These are phyloP conservation scores for Nakazawaea laoshanensis DNA, from an alignment of 805 yeast genomes.

Conservation along the genomic window DNA sequence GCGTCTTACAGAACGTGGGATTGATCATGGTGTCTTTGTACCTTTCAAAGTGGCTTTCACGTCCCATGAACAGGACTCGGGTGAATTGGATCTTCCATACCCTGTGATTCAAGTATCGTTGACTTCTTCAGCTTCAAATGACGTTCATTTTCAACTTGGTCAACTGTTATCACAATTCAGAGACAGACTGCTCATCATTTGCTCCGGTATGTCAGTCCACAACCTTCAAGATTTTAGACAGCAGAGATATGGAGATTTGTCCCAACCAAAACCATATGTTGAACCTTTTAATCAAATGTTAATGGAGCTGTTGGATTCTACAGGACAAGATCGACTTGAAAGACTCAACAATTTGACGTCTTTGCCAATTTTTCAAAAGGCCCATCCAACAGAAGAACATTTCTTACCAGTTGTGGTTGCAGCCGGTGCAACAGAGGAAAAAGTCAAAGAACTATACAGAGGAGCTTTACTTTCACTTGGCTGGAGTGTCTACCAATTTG, in stretches of 20 bases:
- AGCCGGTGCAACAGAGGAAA: conserved; percentile 39
- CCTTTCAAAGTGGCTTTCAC: conserved; percentile 68
- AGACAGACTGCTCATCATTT: conserved; percentile 40
- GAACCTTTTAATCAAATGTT: conserved; percentile 42
- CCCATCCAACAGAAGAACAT: conserved; percentile 78
- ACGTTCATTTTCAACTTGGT: conserved; percentile 46
- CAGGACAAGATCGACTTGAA: conserved; percentile 24
- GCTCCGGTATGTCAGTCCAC: conserved; percentile 79
- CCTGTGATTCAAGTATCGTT: conserved; percentile 46
- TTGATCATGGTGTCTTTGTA: conserved; percentile 83
- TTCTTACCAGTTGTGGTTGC: conserved; percentile 60
- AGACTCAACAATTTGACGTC: conserved; percentile 29
- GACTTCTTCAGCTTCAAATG: conserved; percentile 31
- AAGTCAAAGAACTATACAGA: conserved; percentile 37
- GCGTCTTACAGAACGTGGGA: conserved; percentile 45
- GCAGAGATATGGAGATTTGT: conserved; percentile 13
- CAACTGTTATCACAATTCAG: conserved; percentile 42
- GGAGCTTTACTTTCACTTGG: conserved; percentile 42
- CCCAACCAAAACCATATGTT: conserved; percentile 35
- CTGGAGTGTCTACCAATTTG: conserved; percentile 59
- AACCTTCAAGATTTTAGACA: conserved; percentile 49
- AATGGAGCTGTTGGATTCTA: conserved; percentile 21
- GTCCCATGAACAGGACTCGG: conserved; percentile 20
- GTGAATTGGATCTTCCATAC: conserved; percentile 34
- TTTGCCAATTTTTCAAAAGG: conserved; percentile 26